Evolutionary conservation across 2,329 filamentous ascomycete species (phyloP).

Genomic region (Ceratocystis huliohia): DNA sequence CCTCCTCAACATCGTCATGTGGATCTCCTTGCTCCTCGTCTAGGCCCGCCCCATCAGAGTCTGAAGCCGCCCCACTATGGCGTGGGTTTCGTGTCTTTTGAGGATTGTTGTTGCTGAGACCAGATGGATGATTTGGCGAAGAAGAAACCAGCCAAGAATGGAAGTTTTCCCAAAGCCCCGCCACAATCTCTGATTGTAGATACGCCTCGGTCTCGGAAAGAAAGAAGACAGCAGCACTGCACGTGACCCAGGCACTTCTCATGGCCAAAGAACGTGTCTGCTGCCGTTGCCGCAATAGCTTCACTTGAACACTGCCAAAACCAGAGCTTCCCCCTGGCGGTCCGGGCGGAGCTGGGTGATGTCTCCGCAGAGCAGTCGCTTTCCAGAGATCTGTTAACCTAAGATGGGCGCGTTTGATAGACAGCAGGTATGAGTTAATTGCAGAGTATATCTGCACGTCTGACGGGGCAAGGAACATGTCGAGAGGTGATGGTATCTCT

Average conservation of each 20-base stretch:
- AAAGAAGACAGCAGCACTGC: slow-evolving; percentile 77
- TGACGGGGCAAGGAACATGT: slow-evolving; percentile 67
- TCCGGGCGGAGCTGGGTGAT: slow-evolving; percentile 59
- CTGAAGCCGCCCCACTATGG: slow-evolving; percentile 16
- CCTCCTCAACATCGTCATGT: slow-evolving; percentile 16
- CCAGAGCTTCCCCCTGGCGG: slow-evolving; percentile 50
- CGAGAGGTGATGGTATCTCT: slow-evolving; percentile 63
- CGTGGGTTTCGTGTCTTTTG: slow-evolving; percentile 21
- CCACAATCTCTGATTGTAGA: slow-evolving; percentile 78
- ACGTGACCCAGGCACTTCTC: slow-evolving; percentile 80
- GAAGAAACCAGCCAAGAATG: slow-evolving; percentile 55
- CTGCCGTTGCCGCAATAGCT: slow-evolving; percentile 50
- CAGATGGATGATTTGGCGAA: slow-evolving; percentile 24
- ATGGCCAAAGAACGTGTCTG: slow-evolving; percentile 52
- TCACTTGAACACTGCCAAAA: slow-evolving; percentile 47
- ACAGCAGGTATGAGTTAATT: slow-evolving; percentile 79
- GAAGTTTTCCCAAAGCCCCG: slow-evolving; percentile 69
- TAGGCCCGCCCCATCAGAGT: slow-evolving; percentile 14
- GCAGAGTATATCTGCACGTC: slow-evolving; percentile 70
- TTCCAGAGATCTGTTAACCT: slow-evolving; percentile 80
- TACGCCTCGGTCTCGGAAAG: slow-evolving; percentile 78
- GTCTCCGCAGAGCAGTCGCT: slow-evolving; percentile 61
- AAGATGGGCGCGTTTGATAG: slow-evolving; percentile 73
- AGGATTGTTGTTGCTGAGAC: slow-evolving; percentile 19
- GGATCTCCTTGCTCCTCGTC: slow-evolving; percentile 5